Evolutionary conservation across 352 stramenopile species (phyloP).

Genomic region (Phytopythium mirpurense): DNA sequence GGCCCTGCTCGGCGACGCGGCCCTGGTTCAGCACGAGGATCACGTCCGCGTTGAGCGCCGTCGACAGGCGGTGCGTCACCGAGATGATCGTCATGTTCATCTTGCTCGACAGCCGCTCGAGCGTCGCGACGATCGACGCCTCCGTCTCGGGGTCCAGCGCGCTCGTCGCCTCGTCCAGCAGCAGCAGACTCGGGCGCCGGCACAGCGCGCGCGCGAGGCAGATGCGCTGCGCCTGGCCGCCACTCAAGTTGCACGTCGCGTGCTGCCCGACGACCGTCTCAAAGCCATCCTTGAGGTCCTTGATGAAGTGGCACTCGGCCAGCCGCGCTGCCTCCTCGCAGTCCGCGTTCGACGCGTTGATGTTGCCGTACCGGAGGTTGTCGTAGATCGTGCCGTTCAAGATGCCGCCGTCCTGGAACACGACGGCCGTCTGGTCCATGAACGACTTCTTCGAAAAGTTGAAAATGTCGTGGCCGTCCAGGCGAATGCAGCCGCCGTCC

Average conservation of each 20-base stretch:
- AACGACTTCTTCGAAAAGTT: constrained; percentile 86
- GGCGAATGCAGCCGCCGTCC: constrained; percentile 70
- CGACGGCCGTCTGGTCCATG: constrained; percentile 82
- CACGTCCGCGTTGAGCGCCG: constrained; percentile 67
- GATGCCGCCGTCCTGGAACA: constrained; percentile 86
- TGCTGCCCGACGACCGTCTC: constrained; percentile 82
- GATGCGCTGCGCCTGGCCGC: constrained; percentile 83
- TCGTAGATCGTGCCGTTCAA: constrained; percentile 87
- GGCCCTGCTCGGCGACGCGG: constrained; percentile 71
- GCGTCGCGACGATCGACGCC: constrained; percentile 75
- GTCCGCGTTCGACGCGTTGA: constrained; percentile 59
- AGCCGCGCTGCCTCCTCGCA: constrained; percentile 76
- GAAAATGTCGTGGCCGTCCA: constrained; percentile 81
- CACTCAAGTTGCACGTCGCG: constrained; percentile 83
- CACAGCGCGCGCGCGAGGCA: constrained; percentile 80
- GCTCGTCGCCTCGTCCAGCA: constrained; percentile 85
- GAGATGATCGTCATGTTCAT: constrained; percentile 89
- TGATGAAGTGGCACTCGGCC: constrained; percentile 83
- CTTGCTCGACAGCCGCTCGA: constrained; percentile 74
- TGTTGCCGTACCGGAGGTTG: constrained; percentile 85
- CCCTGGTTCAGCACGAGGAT: constrained; percentile 79
- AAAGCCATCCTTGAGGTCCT: constrained; percentile 75
- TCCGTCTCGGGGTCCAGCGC: constrained; percentile 84
- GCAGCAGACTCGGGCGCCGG: constrained; percentile 69
- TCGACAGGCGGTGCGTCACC: constrained; percentile 87